These are phyloP conservation scores for Coniosporium apollinis DNA, from an alignment of 495 filamentous ascomycete genomes.

Conservation along the genomic window DNA sequence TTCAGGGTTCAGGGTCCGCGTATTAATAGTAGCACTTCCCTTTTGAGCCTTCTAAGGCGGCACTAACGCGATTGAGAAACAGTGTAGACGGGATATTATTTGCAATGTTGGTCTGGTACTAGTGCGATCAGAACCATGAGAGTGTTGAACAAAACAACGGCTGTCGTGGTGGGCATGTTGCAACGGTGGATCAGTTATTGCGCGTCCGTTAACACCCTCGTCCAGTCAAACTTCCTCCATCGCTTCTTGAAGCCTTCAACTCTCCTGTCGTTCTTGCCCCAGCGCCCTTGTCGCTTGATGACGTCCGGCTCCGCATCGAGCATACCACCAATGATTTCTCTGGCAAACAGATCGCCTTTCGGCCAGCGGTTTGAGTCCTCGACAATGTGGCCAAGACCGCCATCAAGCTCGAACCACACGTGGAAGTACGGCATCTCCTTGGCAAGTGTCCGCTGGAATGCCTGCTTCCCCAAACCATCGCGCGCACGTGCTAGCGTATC, in stretches of 20 bases:
- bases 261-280: slow-evolving; percentile 59
- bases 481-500: slow-evolving; percentile 52
- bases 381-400: slow-evolving; percentile 81
- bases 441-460: slow-evolving; percentile 66
- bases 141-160: no score
- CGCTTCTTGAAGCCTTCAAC: slow-evolving; percentile 64
- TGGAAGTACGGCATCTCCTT: slow-evolving; percentile 99
- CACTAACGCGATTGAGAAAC: no score
- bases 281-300: slow-evolving; percentile 81
- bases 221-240: slow-evolving; percentile 96
- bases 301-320: slow-evolving; percentile 67
- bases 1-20: no score
- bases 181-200: no score
- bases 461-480: slow-evolving; percentile 47
- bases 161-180: no score
- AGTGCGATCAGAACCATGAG: no score
- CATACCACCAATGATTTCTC: slow-evolving; percentile 90
- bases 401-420: slow-evolving; percentile 87
- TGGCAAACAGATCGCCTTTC: slow-evolving; percentile 78
- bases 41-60: no score
- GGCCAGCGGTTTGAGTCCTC: slow-evolving; percentile 84
- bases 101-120: no score
- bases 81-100: no score
- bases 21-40: no score
- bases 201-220: slow-evolving; percentile 55